These are phyloP conservation scores for Vachellia collinsii DNA, from an alignment of 306 rosid species.

Conservation along the genomic window DNA sequence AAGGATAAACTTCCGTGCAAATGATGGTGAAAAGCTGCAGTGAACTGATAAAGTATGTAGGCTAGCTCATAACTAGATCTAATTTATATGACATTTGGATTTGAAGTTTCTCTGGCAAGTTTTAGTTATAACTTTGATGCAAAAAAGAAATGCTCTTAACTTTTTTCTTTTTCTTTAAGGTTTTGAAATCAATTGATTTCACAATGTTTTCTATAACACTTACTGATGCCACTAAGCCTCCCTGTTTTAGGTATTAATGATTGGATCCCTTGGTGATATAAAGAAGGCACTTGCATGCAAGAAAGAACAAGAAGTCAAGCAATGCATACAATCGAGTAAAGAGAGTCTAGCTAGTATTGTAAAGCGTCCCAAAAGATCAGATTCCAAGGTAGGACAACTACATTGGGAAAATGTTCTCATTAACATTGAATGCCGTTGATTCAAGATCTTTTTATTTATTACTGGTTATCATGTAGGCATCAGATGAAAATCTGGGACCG, in stretches of 20 bases:
- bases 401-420: conserved; percentile 24
- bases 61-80: conserved; percentile 4
- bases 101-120: not conserved
- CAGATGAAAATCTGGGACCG: conserved; percentile 74
- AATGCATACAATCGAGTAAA: conserved; percentile 51
- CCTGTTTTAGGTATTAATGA: conserved; percentile 64
- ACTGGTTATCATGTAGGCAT: conserved; percentile 58
- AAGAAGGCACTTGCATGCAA: conserved; percentile 39
- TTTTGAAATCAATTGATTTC: conserved; percentile 4
- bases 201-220: conserved; percentile 12
- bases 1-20: conserved; percentile 84
- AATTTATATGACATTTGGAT: conserved; percentile 17
- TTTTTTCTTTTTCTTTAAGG: not conserved
- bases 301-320: conserved; percentile 46
- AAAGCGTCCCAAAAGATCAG: conserved; percentile 65
- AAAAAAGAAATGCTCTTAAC: not conserved
- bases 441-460: conserved; percentile 20
- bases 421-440: not conserved
- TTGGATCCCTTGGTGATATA: conserved; percentile 67
- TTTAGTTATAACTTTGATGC: not conserved
- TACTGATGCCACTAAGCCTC: conserved; percentile 36
- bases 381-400: conserved; percentile 73
- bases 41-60: no score
- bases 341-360: conserved; percentile 61
- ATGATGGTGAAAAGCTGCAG: conserved; percentile 74